Conservation (phyloP, 2,329 filamentous ascomycete species). For the Diaporthe caulivora region DNA sequence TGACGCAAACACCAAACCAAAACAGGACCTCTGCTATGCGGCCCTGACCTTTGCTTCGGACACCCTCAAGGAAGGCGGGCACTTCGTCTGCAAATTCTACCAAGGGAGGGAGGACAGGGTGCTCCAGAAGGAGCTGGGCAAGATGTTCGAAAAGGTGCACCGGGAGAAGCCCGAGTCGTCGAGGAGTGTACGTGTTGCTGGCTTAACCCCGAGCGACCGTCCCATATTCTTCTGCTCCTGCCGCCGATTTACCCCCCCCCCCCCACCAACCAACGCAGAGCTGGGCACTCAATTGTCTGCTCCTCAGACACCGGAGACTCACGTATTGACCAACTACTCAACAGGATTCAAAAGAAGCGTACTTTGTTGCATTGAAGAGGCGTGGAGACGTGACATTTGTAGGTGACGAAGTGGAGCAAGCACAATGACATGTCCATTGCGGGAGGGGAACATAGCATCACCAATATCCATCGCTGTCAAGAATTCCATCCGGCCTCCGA, state of each 20-base stretch:
- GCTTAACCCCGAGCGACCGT: not conserved
- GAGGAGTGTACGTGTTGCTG: constrained; percentile 73
- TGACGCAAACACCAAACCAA: not conserved
- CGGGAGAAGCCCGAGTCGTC: constrained; percentile 94
- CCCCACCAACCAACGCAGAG: no score
- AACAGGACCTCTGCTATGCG: constrained; percentile 87
- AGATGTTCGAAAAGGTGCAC: constrained; percentile 83
- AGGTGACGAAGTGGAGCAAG: constrained; percentile 39
- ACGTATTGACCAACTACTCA: constrained; percentile 23
- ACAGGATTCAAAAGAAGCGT: constrained; percentile 87
- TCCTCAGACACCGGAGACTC: not conserved
- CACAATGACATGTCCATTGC: no score
- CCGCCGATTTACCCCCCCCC: no score
- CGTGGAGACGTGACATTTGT: constrained; percentile 59
- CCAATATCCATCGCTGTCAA: not conserved
- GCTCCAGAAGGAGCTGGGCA: constrained; percentile 80
- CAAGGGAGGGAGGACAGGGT: constrained; percentile 88
- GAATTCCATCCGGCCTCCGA: not conserved
- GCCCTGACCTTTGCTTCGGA: constrained; percentile 89
- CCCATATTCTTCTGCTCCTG: not conserved
- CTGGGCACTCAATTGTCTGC: constrained; percentile 35
- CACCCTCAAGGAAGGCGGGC: constrained; percentile 83
- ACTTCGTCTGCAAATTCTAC: constrained; percentile 98
- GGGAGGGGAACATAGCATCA: not conserved
- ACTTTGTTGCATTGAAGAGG: constrained; percentile 83